Conservation (phyloP, 2,329 filamentous ascomycete genomes). For the Colletotrichum truncatum region DNA sequence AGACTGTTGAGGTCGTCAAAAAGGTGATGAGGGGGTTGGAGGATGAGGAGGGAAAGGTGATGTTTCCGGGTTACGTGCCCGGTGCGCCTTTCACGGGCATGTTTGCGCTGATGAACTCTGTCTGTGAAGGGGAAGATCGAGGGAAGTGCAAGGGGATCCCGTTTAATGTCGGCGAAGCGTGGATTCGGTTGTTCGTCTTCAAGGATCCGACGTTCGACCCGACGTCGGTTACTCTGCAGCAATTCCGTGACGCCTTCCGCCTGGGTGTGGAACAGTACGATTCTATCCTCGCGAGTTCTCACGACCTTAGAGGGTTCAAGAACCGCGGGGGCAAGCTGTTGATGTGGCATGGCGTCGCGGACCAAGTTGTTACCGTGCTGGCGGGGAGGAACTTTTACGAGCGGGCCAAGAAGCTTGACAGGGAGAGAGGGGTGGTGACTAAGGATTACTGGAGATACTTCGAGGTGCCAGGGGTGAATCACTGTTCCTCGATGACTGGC, state of each 20-base stretch:
- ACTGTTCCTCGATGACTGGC: slow-evolving; percentile 45
- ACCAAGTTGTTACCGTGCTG: slow-evolving; percentile 42
- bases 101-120: slow-evolving; percentile 1
- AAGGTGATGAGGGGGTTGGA: background rate
- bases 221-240: slow-evolving; percentile 2
- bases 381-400: background rate
- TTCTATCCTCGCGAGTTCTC: slow-evolving; percentile 37
- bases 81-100: background rate
- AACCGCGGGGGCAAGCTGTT: slow-evolving; percentile 49
- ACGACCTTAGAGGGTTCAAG: slow-evolving; percentile 40
- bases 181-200: slow-evolving; percentile 30
- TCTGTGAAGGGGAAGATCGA: background rate
- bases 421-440: background rate
- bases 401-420: background rate
- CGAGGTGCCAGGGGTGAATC: slow-evolving; percentile 58
- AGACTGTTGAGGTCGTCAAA: slow-evolving; percentile 23
- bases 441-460: slow-evolving; percentile 45
- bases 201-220: slow-evolving; percentile 39
- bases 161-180: background rate
- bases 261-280: slow-evolving; percentile 32
- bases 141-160: background rate
- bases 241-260: slow-evolving; percentile 27
- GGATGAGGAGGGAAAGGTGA: background rate
- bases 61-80: background rate
- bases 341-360: slow-evolving; percentile 50